These are phyloP conservation scores for Kodamaea restingae DNA, from an alignment of 805 yeast genomes.

Conservation along the genomic window DNA sequence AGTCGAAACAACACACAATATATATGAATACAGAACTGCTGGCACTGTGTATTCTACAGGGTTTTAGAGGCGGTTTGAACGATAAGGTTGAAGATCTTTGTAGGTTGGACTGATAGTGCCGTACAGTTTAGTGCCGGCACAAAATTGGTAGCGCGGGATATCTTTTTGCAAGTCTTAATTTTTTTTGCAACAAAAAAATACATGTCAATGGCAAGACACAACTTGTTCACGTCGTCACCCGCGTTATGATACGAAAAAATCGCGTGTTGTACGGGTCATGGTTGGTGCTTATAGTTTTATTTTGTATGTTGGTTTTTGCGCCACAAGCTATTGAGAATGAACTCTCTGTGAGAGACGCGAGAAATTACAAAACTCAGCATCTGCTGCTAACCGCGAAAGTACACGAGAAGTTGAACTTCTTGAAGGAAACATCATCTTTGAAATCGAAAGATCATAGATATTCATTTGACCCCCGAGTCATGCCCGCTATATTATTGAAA, in stretches of 20 bases:
- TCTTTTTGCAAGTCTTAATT: not conserved
- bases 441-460: not conserved
- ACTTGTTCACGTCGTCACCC: too few relatives aligned
- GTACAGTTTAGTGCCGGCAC: too few relatives aligned
- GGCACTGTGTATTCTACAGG: too few relatives aligned
- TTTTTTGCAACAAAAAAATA: constrained; percentile 2
- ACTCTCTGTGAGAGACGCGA: not conserved
- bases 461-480: constrained; percentile 26
- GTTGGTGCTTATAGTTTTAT: not conserved
- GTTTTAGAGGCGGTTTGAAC: too few relatives aligned
- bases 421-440: not conserved
- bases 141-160: not conserved
- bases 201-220: not conserved
- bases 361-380: not conserved
- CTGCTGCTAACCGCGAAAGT: not conserved
- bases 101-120: too few relatives aligned
- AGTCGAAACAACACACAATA: too few relatives aligned
- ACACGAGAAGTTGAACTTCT: not conserved
- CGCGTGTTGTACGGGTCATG: not conserved
- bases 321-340: too few relatives aligned
- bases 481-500: constrained; percentile 24
- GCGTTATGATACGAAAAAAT: too few relatives aligned
- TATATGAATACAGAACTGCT: too few relatives aligned
- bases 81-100: too few relatives aligned
- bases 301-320: not conserved